Evolutionary conservation across 1,139 yeast genomes (phyloP).

Genomic region (Nakaseomyces kungkrabaensis): DNA sequence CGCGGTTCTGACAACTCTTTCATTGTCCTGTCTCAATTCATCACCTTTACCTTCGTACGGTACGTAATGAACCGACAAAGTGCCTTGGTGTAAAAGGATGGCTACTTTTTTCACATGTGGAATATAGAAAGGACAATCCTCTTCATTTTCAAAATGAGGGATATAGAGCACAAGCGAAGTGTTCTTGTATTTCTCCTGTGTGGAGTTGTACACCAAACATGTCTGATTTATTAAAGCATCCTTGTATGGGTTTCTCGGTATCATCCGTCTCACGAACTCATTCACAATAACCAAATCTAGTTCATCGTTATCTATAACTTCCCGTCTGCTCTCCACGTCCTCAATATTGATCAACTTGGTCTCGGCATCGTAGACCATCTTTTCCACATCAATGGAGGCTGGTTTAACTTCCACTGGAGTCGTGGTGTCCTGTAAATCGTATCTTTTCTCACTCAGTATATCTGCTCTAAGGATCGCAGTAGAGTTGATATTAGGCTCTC

Average conservation of each 20-base stretch:
- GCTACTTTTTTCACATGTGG: constrained; percentile 83
- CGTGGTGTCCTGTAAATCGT: neutral
- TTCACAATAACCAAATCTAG: constrained; percentile 17
- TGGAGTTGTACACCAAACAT: constrained; percentile 43
- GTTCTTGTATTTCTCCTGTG: constrained; percentile 23
- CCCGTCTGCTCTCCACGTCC: constrained; percentile 38
- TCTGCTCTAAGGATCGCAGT: constrained; percentile 87
- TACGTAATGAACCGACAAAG: constrained; percentile 72
- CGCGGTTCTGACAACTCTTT: constrained; percentile 73
- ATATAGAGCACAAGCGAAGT: constrained; percentile 56
- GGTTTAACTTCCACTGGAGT: neutral
- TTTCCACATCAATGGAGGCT: neutral
- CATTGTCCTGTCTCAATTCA: constrained; percentile 30
- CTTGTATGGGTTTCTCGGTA: constrained; percentile 83
- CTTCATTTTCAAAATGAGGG: constrained; percentile 57
- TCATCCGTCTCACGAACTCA: constrained; percentile 63
- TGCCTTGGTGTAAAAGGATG: constrained; percentile 40
- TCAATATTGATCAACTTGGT: constrained; percentile 34
- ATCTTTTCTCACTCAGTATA: constrained; percentile 34
- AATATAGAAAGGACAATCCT: constrained; percentile 74
- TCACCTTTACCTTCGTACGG: constrained; percentile 37
- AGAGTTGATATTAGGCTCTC: constrained; percentile 85
- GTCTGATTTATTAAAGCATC: constrained; percentile 81
- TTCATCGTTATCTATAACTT: constrained; percentile 6
- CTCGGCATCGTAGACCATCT: constrained; percentile 20